Percentiles rank a stretch among this genome's conserved stretches.
Evolutionary conservation across 129 eudicot species (phyloP).

Genomic region (Centrapalus pauciflorus): DNA sequence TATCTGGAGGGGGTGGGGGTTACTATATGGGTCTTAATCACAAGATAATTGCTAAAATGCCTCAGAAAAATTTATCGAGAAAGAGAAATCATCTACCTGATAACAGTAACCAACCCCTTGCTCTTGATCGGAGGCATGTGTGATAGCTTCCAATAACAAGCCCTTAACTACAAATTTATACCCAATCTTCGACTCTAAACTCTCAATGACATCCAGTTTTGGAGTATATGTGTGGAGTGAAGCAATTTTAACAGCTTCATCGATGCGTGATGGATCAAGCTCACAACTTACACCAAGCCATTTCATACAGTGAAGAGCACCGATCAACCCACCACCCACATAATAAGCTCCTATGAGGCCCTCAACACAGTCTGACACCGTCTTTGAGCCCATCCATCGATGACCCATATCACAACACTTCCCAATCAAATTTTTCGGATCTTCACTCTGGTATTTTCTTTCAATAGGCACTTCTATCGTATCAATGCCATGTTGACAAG

Average conservation of each 20-base stretch:
- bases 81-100: slow-evolving; percentile 39
- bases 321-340: slow-evolving; percentile 70
- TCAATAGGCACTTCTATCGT: slow-evolving; percentile 63
- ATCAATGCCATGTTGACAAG: slow-evolving; percentile 74
- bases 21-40: too few relatives aligned
- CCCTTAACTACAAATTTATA: slow-evolving; percentile 62
- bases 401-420: slow-evolving; percentile 86
- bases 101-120: slow-evolving; percentile 55
- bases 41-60: too few relatives aligned
- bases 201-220: slow-evolving; percentile 41
- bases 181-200: slow-evolving; percentile 58
- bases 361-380: slow-evolving; percentile 89
- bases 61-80: background rate
- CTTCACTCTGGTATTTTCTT: slow-evolving; percentile 38
- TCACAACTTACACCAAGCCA: slow-evolving; percentile 72
- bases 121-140: slow-evolving; percentile 61
- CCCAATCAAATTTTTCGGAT: slow-evolving; percentile 43
- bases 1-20: too few relatives aligned
- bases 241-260: slow-evolving; percentile 55
- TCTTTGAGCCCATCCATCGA: slow-evolving; percentile 85
- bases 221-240: slow-evolving; percentile 51
- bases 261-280: slow-evolving; percentile 46
- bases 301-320: slow-evolving; percentile 69
- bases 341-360: slow-evolving; percentile 93
- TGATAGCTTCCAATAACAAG: slow-evolving; percentile 77